A percentile compares a stretch with the other conserved stretches of the same genome.
Conservation (phyloP, 2,329 filamentous ascomycete genomes). For the Venturia nashicola region DNA sequence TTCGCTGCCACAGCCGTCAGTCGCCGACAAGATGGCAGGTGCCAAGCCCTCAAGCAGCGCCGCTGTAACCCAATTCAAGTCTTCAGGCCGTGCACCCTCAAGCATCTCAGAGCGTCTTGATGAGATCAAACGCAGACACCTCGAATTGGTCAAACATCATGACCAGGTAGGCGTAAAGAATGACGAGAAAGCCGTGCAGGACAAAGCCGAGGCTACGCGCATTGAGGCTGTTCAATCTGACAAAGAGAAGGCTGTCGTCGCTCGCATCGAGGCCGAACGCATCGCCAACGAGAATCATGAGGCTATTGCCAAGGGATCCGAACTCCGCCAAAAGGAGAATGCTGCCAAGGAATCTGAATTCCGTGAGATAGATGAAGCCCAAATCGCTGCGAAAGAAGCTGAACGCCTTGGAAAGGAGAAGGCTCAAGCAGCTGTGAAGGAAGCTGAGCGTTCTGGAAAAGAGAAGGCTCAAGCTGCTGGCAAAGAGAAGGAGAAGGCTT, state of each 20-base stretch:
- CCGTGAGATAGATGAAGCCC: neutral
- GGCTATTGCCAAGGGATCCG: neutral
- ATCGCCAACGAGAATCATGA: neutral
- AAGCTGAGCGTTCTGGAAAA: no score
- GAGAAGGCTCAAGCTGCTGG: no score
- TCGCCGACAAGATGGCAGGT: neutral
- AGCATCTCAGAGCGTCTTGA: neutral
- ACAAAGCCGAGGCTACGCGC: neutral
- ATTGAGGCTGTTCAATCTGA: neutral
- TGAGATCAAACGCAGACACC: neutral
- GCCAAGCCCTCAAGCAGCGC: neutral
- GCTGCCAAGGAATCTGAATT: neutral
- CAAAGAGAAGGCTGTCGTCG: neutral
- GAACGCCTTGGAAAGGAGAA: neutral
- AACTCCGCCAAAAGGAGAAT: neutral
- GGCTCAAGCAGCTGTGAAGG: neutral
- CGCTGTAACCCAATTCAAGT: neutral
- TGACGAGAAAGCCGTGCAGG: neutral
- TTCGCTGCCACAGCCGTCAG: neutral
- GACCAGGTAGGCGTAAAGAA: neutral
- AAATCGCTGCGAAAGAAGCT: neutral
- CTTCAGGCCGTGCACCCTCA: neutral
- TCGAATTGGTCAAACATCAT: neutral
- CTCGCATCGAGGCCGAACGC: neutral
- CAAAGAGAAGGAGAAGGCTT: neutral